Evolutionary conservation across 495 filamentous ascomycete genomes (phyloP).

Genomic region (Talaromyces proteolyticus): DNA sequence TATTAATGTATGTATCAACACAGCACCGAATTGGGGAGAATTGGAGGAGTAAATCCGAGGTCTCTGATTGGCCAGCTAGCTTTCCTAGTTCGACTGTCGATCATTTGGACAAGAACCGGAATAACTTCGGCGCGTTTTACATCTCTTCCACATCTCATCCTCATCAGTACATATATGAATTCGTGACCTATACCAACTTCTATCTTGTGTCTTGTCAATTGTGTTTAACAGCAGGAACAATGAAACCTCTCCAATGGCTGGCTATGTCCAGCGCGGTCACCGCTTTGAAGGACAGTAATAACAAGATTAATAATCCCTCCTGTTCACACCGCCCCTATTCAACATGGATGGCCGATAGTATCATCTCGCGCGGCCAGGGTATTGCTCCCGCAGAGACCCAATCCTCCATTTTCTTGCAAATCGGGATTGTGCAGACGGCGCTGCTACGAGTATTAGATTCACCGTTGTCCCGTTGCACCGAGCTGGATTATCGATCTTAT

Average conservation of each 20-base stretch:
- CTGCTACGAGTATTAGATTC: conserved; percentile 20
- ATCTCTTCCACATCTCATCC: no score
- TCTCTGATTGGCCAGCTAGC: no score
- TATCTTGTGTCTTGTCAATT: no score
- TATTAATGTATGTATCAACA: no score
- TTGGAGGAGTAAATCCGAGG: no score
- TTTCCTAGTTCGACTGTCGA: no score
- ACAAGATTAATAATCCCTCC: not conserved
- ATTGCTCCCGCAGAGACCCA: conserved; percentile 19
- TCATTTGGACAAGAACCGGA: no score
- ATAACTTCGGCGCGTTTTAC: no score
- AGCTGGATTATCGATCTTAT: conserved; percentile 13
- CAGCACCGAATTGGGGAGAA: no score
- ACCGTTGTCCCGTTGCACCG: conserved; percentile 6
- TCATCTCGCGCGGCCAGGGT: conserved; percentile 38
- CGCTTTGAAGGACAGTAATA: not conserved
- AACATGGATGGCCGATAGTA: conserved; percentile 41
- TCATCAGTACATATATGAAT: no score
- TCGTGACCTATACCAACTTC: no score
- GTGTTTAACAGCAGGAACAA: not conserved
- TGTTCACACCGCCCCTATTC: conserved; percentile 22
- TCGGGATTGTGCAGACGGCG: conserved; percentile 32
- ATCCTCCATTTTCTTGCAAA: conserved; percentile 28
- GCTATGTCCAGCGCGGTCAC: not conserved
- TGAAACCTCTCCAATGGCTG: not conserved